A percentile compares a stretch with the other conserved stretches of the same genome.
Conservation (phyloP, 1,284 basidiomycete genomes). For the Ganoderma lucidum region DNA sequence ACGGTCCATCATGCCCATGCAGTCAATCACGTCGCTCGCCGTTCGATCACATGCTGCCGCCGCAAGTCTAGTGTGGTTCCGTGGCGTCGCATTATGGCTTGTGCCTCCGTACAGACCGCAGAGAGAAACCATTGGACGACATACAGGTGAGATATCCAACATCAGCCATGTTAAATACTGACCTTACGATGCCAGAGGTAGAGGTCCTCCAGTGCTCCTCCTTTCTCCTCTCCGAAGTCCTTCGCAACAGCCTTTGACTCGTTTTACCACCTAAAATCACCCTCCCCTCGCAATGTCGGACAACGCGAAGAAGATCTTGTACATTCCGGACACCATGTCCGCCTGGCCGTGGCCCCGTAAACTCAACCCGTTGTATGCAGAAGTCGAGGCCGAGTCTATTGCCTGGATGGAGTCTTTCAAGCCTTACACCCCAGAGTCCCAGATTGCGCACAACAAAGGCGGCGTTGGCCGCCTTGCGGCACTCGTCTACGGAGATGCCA, state of each 20-base stretch:
- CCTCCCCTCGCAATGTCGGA: neutral
- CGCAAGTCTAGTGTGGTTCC: neutral
- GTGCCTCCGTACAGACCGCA: neutral
- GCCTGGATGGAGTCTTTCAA: slow-evolving; percentile 44
- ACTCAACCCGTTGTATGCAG: slow-evolving; percentile 34
- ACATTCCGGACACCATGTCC: slow-evolving; percentile 28
- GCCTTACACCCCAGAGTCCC: slow-evolving; percentile 39
- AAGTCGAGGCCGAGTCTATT: slow-evolving; percentile 39
- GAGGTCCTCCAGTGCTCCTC: neutral
- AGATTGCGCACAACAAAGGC: slow-evolving; percentile 43
- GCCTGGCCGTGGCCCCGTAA: slow-evolving; percentile 31
- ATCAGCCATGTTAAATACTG: neutral
- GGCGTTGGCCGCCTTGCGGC: slow-evolving; percentile 42
- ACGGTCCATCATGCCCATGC: neutral
- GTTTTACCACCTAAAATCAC: too few species aligned
- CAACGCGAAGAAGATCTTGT: slow-evolving; percentile 3
- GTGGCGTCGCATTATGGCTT: neutral
- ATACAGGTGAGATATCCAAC: neutral
- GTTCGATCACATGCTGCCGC: neutral
- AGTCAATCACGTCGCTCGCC: neutral
- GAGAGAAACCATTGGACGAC: neutral
- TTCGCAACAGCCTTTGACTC: neutral
- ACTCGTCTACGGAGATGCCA: slow-evolving; percentile 34
- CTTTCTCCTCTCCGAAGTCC: too few species aligned
- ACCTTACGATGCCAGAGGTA: neutral